A percentile compares a stretch with the other conserved stretches of the same genome.
These are phyloP conservation scores for Cerioporus squamosus DNA, from an alignment of 1,284 basidiomycete species.

Conservation along the genomic window DNA sequence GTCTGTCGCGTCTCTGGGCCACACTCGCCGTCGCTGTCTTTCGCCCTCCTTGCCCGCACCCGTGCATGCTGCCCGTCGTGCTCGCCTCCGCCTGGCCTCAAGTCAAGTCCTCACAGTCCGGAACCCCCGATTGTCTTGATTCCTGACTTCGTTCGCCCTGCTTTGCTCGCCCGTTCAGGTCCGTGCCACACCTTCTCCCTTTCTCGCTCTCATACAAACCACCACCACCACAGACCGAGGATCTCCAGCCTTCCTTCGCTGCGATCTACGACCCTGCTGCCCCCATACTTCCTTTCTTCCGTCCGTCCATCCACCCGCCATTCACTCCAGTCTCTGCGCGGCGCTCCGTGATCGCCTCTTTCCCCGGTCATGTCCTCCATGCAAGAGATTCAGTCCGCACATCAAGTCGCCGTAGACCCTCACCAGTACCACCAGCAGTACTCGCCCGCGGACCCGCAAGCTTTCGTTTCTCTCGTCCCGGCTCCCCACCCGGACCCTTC, in stretches of 20 bases:
- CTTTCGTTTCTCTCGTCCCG: constrained; percentile 31
- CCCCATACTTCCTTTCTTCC: constrained; percentile 14
- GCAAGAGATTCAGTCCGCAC: constrained; percentile 31
- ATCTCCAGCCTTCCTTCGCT: constrained; percentile 5
- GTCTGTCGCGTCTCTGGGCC: constrained; percentile 2
- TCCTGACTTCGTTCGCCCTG: constrained; percentile 5
- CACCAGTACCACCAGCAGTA: constrained; percentile 34
- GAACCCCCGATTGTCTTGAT: constrained; percentile 11
- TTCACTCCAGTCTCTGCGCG: constrained; percentile 8
- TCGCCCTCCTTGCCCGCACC: not conserved
- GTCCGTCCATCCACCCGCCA: constrained; percentile 14
- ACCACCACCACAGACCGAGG: constrained; percentile 4
- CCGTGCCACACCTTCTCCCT: constrained; percentile 1
- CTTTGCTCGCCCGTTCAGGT: constrained; percentile 10
- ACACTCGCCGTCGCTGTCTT: not conserved
- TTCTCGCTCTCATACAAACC: constrained; percentile 13
- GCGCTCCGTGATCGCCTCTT: constrained; percentile 22
- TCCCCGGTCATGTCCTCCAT: constrained; percentile 28
- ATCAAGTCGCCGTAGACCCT: constrained; percentile 27
- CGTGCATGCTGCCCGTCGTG: not conserved
- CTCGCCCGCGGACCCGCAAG: constrained; percentile 24
- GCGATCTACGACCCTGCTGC: constrained; percentile 12
- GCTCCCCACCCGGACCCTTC: constrained; percentile 34
- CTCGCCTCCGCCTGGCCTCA: not conserved
- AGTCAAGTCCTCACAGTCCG: not conserved